phyloP scores from a whole-genome alignment of 2,329 filamentous ascomycete genomes.

The Nigrograna mackinnonii region DNA sequence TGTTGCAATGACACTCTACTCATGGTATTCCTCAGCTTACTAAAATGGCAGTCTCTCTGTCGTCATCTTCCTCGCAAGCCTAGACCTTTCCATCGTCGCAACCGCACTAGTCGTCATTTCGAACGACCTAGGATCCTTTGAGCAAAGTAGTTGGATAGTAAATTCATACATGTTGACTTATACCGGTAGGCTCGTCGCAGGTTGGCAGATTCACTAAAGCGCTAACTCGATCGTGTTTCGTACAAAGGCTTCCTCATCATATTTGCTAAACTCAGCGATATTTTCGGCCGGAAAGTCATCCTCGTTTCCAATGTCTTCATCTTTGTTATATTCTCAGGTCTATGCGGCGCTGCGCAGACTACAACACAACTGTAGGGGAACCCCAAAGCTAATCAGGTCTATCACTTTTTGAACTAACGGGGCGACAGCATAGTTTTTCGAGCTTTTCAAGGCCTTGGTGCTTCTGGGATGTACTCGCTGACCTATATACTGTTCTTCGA shows the following conservation, averaged over 20 bases:
- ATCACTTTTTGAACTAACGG: background rate
- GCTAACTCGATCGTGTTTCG: background rate
- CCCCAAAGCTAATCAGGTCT: background rate
- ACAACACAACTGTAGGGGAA: background rate
- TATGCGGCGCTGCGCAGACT: background rate
- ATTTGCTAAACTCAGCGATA: background rate
- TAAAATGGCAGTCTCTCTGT: too few species aligned
- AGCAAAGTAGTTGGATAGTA: conserved; percentile 35
- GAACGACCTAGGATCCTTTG: conserved; percentile 31
- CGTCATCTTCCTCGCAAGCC: conserved; percentile 35
- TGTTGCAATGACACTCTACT: too few species aligned
- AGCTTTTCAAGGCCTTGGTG: background rate
- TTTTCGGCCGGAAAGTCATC: background rate
- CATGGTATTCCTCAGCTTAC: too few species aligned
- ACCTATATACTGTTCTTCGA: background rate
- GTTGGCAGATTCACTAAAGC: background rate
- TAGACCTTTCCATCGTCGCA: conserved; percentile 39
- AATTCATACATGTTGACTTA: conserved; percentile 40
- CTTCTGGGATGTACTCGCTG: background rate
- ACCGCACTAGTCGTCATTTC: conserved; percentile 37
- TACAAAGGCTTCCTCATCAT: background rate
- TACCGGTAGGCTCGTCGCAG: conserved; percentile 22
- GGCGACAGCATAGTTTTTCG: background rate
- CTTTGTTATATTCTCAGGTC: background rate
- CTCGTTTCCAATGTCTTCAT: background rate